Evolutionary conservation across 208 protist species (phyloP).

Genomic region (Leishmania turanica): DNA sequence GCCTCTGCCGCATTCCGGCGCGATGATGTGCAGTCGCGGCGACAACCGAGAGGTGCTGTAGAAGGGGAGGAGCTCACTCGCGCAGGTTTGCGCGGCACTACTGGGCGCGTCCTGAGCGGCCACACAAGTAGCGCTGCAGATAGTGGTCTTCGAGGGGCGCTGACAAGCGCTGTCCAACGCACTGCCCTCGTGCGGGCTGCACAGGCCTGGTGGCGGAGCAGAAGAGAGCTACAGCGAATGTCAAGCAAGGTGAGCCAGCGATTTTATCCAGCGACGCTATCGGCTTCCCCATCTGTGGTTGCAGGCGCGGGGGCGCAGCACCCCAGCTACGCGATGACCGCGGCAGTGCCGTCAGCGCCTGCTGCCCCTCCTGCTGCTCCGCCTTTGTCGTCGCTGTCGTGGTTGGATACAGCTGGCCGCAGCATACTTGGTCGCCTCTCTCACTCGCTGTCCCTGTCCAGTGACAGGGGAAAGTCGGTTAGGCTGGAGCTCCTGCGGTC

Average conservation of each 20-base stretch:
- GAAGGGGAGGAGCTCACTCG: background rate
- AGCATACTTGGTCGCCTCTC: constrained; percentile 12
- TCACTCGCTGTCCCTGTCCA: constrained; percentile 21
- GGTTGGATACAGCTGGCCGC: constrained; percentile 3
- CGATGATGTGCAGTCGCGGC: background rate
- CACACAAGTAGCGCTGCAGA: background rate
- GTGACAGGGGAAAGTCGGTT: background rate
- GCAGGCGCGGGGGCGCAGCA: background rate
- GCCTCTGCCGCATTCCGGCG: constrained; percentile 1
- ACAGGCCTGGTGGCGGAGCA: constrained; percentile 23
- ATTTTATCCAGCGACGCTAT: background rate
- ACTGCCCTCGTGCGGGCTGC: constrained; percentile 10
- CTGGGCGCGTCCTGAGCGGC: background rate
- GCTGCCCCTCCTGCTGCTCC: background rate
- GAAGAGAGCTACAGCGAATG: background rate
- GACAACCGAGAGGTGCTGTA: background rate
- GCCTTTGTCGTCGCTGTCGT: background rate
- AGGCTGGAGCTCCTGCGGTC: constrained; percentile 6
- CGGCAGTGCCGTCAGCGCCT: background rate
- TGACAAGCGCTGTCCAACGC: background rate
- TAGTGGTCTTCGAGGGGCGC: background rate
- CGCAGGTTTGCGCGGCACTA: background rate
- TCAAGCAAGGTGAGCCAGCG: background rate
- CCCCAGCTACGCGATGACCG: background rate
- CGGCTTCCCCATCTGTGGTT: background rate